phyloP scores from a whole-genome alignment of 805 yeast genomes.

The Debaryomyces tyrocola region DNA sequence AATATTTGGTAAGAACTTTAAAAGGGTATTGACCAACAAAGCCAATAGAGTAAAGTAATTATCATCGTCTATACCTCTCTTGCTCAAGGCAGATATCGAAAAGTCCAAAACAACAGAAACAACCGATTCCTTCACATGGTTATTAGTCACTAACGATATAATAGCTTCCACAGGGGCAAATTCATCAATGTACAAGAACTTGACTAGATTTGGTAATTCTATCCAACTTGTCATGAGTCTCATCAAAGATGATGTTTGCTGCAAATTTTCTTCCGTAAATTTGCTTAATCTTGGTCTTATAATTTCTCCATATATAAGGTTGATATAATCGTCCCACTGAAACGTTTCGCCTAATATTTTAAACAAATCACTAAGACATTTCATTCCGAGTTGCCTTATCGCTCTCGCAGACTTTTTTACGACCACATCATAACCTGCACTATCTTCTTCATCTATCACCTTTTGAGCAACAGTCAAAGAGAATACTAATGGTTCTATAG shows the following conservation, averaged over 20 bases:
- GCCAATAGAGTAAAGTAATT: constrained; percentile 49
- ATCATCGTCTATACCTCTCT: constrained; percentile 32
- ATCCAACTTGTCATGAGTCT: constrained; percentile 61
- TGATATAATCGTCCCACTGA: constrained; percentile 56
- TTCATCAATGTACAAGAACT: constrained; percentile 57
- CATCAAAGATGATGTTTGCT: constrained; percentile 79
- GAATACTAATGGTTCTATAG: constrained; percentile 59
- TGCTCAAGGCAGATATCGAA: constrained; percentile 44
- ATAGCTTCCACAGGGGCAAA: constrained; percentile 55
- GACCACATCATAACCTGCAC: constrained; percentile 12
- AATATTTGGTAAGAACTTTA: constrained; percentile 51
- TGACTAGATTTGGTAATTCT: constrained; percentile 39
- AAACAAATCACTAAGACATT: constrained; percentile 59
- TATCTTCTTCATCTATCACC: constrained; percentile 14
- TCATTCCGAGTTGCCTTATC: constrained; percentile 68
- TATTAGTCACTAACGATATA: constrained; percentile 51
- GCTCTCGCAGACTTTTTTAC: constrained; percentile 50
- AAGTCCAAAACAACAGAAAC: constrained; percentile 55
- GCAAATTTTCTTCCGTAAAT: constrained; percentile 77
- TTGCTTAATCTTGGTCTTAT: constrained; percentile 63
- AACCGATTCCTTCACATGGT: constrained; percentile 68
- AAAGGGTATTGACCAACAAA: constrained; percentile 56
- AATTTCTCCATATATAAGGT: constrained; percentile 51
- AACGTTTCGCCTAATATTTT: constrained; percentile 47
- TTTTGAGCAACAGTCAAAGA: constrained; percentile 55